Base-by-base conservation (phyloP, 805 yeast species). In the Wickerhamiella dianesei region DNA sequence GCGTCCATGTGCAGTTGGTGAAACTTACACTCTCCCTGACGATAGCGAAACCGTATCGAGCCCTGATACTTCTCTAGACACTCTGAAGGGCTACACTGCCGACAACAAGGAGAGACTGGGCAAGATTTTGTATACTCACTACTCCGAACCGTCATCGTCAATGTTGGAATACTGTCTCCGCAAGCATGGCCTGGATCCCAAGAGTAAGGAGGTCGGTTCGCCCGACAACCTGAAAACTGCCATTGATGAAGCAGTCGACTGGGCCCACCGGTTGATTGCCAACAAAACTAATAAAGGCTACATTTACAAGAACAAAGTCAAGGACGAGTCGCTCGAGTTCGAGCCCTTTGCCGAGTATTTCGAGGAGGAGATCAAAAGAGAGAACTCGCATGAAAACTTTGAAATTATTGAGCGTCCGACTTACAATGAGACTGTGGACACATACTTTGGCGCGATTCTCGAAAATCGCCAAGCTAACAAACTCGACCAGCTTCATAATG, bases 361-460 rank as follows among this genome's bases (percentile, higher is more conserved):
- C 2, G 61, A 69, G 1, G 75, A 64, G 53, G 67, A 69, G 44
- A 12, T 39, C 25, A 19, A 12, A 5, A 5, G n/a, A 6, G 25
- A 21, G 14, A 14, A 13, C 14, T 14, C 25, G 4, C 59, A 74
- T 21, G 47, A 50, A 21, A 48, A 50, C 4, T 40, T 50, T 9
- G 22, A 49, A 9, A 41, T 49, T 4, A 43, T 39, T 14, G 67
- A 66, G 17, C 64, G 77, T 13, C 63, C 66, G 5, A 87, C 92
- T 0, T 89, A 86, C 61, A 88, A 86, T 59, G 74, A 75, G 48
- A 80, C 96, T 0, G 71, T 89, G 18, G 98, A 89, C 62, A 69
- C 67, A 37, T 89, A 83, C 59, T 89, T 83, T 60, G 85, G 96
- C 0, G 79, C 89, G 0, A 68, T 88, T 14, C 95, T 89, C 58